Evolutionary conservation across 225 moss, liverwort and hornwort genomes (phyloP).

Genomic region (Rhytidiadelphus loreus): DNA sequence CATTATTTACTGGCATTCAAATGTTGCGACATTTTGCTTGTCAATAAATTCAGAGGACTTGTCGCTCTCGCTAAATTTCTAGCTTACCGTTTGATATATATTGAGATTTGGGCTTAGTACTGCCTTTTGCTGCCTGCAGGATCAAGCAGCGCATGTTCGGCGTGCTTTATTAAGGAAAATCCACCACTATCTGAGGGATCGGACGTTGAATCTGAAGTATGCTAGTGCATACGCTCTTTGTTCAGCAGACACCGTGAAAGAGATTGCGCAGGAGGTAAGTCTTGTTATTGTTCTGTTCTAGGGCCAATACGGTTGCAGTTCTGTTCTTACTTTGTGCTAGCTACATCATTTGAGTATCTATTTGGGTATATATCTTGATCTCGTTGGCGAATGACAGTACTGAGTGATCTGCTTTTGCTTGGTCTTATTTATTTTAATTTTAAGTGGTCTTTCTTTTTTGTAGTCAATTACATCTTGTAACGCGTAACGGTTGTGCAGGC

Average conservation of each 20-base stretch:
- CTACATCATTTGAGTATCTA: not conserved
- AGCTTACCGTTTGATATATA: not conserved
- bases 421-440: not conserved
- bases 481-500: constrained; percentile 24
- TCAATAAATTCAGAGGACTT: not conserved
- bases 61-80: not conserved
- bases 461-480: not conserved
- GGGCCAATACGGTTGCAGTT: not conserved
- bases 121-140: constrained; percentile 29
- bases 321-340: not conserved
- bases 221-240: constrained; percentile 71
- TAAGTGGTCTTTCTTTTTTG: not conserved
- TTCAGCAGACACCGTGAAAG: constrained; percentile 51
- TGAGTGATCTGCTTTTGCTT: not conserved
- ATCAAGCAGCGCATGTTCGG: constrained; percentile 57
- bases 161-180: constrained; percentile 59
- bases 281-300: not conserved
- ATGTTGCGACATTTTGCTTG: not conserved
- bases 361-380: not conserved
- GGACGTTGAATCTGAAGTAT: constrained; percentile 68
- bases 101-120: not conserved
- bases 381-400: not conserved
- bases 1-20: not conserved
- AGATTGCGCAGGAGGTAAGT: constrained; percentile 55
- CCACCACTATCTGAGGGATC: constrained; percentile 62